Conservation (phyloP, 371 early-diverging fungal genomes). For the Sporodiniella umbellata region DNA sequence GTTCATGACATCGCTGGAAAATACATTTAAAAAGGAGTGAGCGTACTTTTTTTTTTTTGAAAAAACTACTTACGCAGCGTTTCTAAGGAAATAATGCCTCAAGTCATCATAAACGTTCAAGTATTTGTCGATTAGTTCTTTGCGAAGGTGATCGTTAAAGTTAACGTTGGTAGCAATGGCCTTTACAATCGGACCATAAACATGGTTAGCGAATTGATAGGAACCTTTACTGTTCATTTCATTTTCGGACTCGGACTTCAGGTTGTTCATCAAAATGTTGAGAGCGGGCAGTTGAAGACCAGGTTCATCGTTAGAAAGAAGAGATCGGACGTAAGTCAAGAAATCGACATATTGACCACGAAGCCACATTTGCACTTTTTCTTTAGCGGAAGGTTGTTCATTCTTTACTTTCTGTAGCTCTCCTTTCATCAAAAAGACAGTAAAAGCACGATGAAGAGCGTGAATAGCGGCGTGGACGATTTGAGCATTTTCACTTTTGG, state of each 20-base stretch:
- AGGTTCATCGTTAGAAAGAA: conserved; percentile 62
- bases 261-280: conserved; percentile 59
- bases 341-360: conserved; percentile 67
- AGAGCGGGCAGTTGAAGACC: conserved; percentile 75
- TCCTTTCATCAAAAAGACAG: conserved; percentile 61
- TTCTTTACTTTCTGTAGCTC: conserved; percentile 51
- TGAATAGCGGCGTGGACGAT: conserved; percentile 60
- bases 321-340: conserved; percentile 40
- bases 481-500: conserved; percentile 36
- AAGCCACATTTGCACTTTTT: conserved; percentile 71
- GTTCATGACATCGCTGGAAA: conserved; percentile 25
- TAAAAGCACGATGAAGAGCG: conserved; percentile 70
- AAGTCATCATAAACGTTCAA: conserved; percentile 80
- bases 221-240: conserved; percentile 24
- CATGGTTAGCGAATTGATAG: conserved; percentile 50
- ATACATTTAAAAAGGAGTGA: not conserved
- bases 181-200: conserved; percentile 54
- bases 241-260: conserved; percentile 61
- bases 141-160: conserved; percentile 57
- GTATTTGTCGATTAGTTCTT: conserved; percentile 65
- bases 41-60: not conserved
- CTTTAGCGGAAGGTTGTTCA: conserved; percentile 36
- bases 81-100: conserved; percentile 74
- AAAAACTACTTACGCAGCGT: conserved; percentile 52
- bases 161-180: conserved; percentile 51